Evolutionary conservation across 2,329 filamentous ascomycete genomes (phyloP), one percentile per base, ranked within the genome.

Genomic region (Xylariaceae sp.): DNA sequence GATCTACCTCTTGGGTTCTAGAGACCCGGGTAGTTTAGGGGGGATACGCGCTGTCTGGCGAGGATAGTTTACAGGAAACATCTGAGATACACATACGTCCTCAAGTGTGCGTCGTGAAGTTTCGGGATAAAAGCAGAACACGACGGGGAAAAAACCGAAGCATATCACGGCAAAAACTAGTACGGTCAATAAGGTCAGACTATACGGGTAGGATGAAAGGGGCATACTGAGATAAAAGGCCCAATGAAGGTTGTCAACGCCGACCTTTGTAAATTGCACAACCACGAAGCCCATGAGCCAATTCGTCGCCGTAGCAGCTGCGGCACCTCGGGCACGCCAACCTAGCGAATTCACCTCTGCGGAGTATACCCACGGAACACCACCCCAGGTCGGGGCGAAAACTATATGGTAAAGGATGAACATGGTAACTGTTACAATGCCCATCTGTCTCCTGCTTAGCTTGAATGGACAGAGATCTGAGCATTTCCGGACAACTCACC

Each of bases 91-190:
- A 12, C 32, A 37, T 37, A 37, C 32, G 44, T 87, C 84, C 68
- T 88, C 85, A 16, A 87, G 74, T 6, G 76, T 80, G 2, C 78
- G 74, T 52, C 64, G 60, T 61, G 75, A 71, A 0, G 77, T 79
- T 57, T 79, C 77, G 0, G 77, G 76, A 48, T 79, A 79, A 52
- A 79, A 74, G 52, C 75, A 71, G 55, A 76, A 77, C 0, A 77
- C 76, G 47, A 76, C 69, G 1, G 77, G 77, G 50, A 65, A 65
- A 56, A 57, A 70, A 7, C 41, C 48, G 9, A 70, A 55, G 12
- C 65, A 68, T 9, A 69, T 57, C 9, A 64, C 51, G 7, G 59
- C 61, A 21, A 70, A 70, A 42, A 71, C 68, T 70, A 20, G 9
- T 32, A 2, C 9, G 26, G 50, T 64, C 44, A 53, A 41, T 16